Evolutionary conservation across 768 basidiomycete species (phyloP).

Genomic region (Agrocybe pediades): DNA sequence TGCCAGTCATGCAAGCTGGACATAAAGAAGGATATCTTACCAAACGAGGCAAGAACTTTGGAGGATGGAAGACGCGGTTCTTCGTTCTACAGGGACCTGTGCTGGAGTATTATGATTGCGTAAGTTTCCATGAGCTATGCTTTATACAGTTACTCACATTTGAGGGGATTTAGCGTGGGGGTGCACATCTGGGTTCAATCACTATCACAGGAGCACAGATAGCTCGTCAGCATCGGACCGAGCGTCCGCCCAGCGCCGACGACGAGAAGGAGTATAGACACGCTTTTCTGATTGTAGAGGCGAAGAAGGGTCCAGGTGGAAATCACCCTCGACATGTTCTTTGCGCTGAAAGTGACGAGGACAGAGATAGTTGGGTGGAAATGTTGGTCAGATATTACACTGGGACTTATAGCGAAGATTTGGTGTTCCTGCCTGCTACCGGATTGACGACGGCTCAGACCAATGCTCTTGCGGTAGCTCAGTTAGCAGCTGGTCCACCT

Average conservation of each 20-base stretch:
- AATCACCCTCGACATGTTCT: conserved; percentile 85
- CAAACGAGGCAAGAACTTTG: conserved; percentile 96
- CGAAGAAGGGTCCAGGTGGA: conserved; percentile 70
- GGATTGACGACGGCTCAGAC: conserved; percentile 28
- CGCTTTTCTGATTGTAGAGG: conserved; percentile 96
- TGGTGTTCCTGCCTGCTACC: conserved; percentile 41
- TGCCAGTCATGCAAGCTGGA: conserved; percentile 76
- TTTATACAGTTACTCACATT: conserved; percentile 4
- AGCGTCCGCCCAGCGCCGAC: conserved; percentile 53
- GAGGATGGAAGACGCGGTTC: conserved; percentile 95
- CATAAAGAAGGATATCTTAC: conserved; percentile 96
- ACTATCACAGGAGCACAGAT: conserved; percentile 91
- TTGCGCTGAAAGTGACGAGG: conserved; percentile 93
- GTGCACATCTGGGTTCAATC: conserved; percentile 90
- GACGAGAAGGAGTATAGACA: conserved; percentile 96
- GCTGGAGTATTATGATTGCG: conserved; percentile 94
- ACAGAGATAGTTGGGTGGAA: conserved; percentile 94
- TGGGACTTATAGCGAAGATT: conserved; percentile 78
- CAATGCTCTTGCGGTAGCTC: conserved; percentile 24
- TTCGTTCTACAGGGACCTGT: conserved; percentile 91
- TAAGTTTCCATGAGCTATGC: conserved; percentile 45
- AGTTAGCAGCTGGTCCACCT: conserved; percentile 36
- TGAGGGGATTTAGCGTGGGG: conserved; percentile 64
- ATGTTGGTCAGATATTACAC: conserved; percentile 88
- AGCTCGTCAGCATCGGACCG: conserved; percentile 83